Evolutionary conservation across 495 filamentous ascomycete genomes (phyloP).

Genomic region (Parathielavia hyrcaniae): DNA sequence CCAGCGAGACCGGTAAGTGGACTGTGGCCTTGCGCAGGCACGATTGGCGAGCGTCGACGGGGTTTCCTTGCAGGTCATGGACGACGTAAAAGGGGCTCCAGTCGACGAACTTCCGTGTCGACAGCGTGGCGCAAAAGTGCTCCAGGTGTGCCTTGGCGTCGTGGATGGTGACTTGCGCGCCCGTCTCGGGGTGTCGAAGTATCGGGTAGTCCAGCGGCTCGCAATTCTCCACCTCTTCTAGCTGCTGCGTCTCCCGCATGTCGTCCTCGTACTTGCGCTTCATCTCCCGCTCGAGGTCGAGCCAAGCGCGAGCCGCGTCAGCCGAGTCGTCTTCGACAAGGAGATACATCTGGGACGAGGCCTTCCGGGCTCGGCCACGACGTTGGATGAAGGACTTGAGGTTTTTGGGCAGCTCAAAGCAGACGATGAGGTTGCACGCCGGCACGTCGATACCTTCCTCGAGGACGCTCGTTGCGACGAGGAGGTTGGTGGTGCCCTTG

Average conservation of each 20-base stretch:
- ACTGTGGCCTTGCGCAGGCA: conserved; percentile 51
- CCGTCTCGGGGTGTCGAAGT: conserved; percentile 49
- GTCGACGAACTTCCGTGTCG: conserved; percentile 49
- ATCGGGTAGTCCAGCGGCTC: conserved; percentile 42
- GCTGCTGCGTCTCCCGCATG: conserved; percentile 44
- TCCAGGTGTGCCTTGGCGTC: conserved; percentile 68
- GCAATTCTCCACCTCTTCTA: conserved; percentile 48
- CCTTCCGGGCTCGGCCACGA: conserved; percentile 72
- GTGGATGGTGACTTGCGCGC: conserved; percentile 66
- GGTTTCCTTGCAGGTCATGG: conserved; percentile 16
- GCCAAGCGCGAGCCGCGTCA: conserved; percentile 47
- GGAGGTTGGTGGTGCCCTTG: conserved; percentile 61
- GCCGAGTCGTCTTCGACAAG: conserved; percentile 41
- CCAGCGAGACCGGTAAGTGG: conserved; percentile 64
- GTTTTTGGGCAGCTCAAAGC: conserved; percentile 68
- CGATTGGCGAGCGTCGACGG: conserved; percentile 5
- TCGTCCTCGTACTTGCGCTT: conserved; percentile 67
- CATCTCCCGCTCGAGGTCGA: conserved; percentile 65
- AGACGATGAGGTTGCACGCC: conserved; percentile 80
- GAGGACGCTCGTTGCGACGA: conserved; percentile 76
- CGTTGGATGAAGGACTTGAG: conserved; percentile 86
- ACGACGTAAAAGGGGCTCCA: conserved; percentile 46
- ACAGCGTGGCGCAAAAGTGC: conserved; percentile 71
- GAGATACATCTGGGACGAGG: conserved; percentile 64
- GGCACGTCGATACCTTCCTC: conserved; percentile 92